Evolutionary conservation across 2,329 filamentous ascomycete species (phyloP), one percentile per base, ranked within the genome.

Genomic region (Juglanconis sp.): DNA sequence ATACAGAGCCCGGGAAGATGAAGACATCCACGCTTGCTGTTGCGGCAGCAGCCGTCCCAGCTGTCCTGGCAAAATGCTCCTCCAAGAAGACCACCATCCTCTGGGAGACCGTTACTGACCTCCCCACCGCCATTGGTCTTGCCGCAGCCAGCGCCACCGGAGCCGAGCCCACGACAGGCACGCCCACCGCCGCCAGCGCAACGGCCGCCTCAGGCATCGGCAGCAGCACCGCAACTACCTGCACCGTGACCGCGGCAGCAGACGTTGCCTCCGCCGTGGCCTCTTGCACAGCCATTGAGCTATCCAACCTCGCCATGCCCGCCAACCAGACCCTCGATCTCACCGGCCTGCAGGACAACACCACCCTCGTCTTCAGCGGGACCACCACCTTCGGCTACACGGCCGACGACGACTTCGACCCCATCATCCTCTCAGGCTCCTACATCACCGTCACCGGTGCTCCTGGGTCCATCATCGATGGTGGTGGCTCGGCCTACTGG

Each of bases 241-340:
- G 63, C 56, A 63, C 61, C 13, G 63, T 64, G 15, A 64, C 63
- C n/a, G 58, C 61, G 15, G 56, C 53, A 5, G 61, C 56, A 2
- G 58, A 49, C n/a, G 56, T 65, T 13, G 51, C 65, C 38, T 61
- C 63, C 2, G 65, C 65, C 3, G 62, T 65, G 36, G 61, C 63
- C 11, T 70, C 70, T 24, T 76, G 74, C 68, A 67, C 72, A 1
- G 70, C 68, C 51, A 77, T 79, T 57, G 67, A 73, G 34, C 69
- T 79, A 5, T 68, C 65, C 56, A 69, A 70, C 61, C 67, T 76
- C 15, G 68, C 63, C 9, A 71, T 76, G 13, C 74, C 74, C 6
- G 67, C 74, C 4, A 70, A 71, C 17, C 68, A 66, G 38, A 75
- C 73, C 15, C 68, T 77, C 8, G 72, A 76, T 58, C 64, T 77